Evolutionary conservation across 2,329 filamentous ascomycete species (phyloP).

Genomic region (Dothistroma pini): DNA sequence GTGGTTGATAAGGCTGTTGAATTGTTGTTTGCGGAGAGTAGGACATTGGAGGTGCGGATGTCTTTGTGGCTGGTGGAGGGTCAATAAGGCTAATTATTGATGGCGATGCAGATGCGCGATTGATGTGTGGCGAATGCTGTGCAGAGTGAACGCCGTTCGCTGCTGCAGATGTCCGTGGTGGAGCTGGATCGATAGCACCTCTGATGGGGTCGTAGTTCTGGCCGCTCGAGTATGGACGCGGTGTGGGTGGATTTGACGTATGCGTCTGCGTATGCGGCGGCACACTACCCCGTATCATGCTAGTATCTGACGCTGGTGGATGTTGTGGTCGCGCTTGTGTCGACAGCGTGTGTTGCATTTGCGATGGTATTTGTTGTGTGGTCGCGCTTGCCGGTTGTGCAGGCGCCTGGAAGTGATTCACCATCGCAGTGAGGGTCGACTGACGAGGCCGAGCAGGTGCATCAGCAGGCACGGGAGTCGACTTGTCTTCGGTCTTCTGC

Average conservation of each 20-base stretch:
- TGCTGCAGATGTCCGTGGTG: constrained; percentile 22
- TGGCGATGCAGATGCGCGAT: constrained; percentile 81
- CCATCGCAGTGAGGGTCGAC: constrained; percentile 41
- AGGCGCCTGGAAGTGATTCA: constrained; percentile 30
- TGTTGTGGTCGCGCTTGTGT: constrained; percentile 29
- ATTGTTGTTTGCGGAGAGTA: constrained; percentile 24
- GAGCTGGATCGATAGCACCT: constrained; percentile 50
- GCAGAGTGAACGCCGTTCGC: constrained; percentile 29
- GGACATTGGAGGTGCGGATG: constrained; percentile 32
- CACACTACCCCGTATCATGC: constrained; percentile 29
- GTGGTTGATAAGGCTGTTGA: constrained; percentile 18
- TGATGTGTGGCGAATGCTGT: constrained; percentile 46
- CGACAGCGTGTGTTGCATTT: constrained; percentile 13
- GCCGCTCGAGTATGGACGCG: constrained; percentile 58
- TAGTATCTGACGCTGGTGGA: constrained; percentile 13
- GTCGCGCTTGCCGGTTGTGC: constrained; percentile 18
- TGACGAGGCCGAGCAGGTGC: constrained; percentile 32
- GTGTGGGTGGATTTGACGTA: constrained; percentile 38
- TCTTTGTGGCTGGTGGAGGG: constrained; percentile 48
- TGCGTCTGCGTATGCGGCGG: constrained; percentile 42
- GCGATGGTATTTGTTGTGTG: constrained; percentile 13
- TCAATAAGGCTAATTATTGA: constrained; percentile 90
- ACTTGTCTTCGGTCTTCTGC: constrained; percentile 39
- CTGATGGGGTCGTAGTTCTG: constrained; percentile 89
- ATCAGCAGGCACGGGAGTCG: constrained; percentile 17